Evolutionary conservation across 2,329 filamentous ascomycete species (phyloP).

Genomic region (Colletotrichum ledebouriae): DNA sequence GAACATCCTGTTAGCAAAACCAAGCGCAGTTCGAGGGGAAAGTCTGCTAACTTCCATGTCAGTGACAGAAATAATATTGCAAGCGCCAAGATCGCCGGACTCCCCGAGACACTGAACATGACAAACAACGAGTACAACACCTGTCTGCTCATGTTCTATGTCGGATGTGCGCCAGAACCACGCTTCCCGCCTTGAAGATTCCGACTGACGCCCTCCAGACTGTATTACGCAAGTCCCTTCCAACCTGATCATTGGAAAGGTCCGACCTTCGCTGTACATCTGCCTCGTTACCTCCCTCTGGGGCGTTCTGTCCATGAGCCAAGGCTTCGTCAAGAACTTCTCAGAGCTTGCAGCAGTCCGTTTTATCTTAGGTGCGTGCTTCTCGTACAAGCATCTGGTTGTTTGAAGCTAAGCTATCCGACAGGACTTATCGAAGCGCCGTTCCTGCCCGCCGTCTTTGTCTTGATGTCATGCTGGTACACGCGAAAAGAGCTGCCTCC

Average conservation of each 20-base stretch:
- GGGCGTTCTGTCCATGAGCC: conserved; percentile 29
- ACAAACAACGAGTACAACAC: conserved; percentile 69
- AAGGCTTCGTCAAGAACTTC: conserved; percentile 26
- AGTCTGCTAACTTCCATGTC: background rate
- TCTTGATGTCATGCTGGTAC: conserved; percentile 73
- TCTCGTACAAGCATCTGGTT: too few species aligned
- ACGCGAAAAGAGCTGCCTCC: conserved; percentile 74
- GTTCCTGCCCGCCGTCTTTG: conserved; percentile 57
- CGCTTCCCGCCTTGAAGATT: background rate
- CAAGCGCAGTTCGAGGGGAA: background rate
- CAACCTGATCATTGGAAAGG: conserved; percentile 32
- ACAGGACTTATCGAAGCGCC: conserved; percentile 63
- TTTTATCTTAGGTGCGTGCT: conserved; percentile 60
- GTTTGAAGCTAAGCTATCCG: too few species aligned
- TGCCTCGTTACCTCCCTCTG: conserved; percentile 27
- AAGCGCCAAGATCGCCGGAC: conserved; percentile 67
- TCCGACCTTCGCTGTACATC: conserved; percentile 24
- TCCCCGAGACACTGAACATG: conserved; percentile 65
- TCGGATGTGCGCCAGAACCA: background rate
- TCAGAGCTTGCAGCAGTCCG: conserved; percentile 46
- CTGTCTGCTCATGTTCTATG: conserved; percentile 31
- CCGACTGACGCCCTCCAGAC: conserved; percentile 6
- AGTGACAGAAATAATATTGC: conserved; percentile 52
- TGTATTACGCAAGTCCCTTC: conserved; percentile 27
- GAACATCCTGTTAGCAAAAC: conserved; percentile 14